Percentiles rank a stretch among this genome's conserved stretches.
These are phyloP conservation scores for Phytophthora macrochlamydospora DNA, from an alignment of 352 stramenopile genomes.

Conservation along the genomic window DNA sequence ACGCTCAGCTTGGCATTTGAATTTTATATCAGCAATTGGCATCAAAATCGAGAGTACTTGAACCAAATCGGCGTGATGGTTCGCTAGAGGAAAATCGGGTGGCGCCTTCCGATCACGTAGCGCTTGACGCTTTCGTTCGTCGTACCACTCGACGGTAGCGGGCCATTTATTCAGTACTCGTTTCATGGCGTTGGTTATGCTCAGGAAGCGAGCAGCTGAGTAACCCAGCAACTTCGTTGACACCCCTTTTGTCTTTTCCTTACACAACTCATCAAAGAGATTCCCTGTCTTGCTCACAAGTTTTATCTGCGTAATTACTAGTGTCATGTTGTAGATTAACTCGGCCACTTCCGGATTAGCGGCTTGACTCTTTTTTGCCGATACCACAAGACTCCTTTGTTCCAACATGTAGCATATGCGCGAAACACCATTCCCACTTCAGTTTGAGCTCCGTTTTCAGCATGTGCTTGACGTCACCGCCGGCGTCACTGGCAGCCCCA, in stretches of 20 bases:
- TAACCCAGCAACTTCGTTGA: constrained; percentile 16
- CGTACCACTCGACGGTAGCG: constrained; percentile 12
- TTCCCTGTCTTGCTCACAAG: constrained; percentile 6
- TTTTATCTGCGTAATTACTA: constrained; percentile 4
- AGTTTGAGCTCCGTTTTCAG: constrained; percentile 16
- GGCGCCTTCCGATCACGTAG: constrained; percentile 1
- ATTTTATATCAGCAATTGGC: neutral
- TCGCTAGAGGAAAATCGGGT: neutral
- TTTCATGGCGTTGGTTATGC: constrained; percentile 10
- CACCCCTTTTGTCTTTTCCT: constrained; percentile 10
- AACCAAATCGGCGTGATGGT: neutral
- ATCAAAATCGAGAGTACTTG: neutral
- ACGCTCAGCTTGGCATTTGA: neutral
- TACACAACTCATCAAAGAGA: constrained; percentile 20
- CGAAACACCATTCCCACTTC: constrained; percentile 25
- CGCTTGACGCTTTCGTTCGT: constrained; percentile 3
- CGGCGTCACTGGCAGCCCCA: constrained; percentile 19
- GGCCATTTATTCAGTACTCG: constrained; percentile 10
- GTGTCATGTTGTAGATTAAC: constrained; percentile 13
- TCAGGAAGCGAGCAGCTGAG: constrained; percentile 18
- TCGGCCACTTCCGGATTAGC: constrained; percentile 27
- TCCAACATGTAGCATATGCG: constrained; percentile 24
- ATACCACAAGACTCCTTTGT: constrained; percentile 35
- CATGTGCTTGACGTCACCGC: constrained; percentile 26
- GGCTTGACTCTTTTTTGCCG: constrained; percentile 1